A percentile compares a stretch with the other conserved stretches of the same genome.
Conservation (phyloP, 2,329 filamentous ascomycete genomes). For the Claviceps sp. region DNA sequence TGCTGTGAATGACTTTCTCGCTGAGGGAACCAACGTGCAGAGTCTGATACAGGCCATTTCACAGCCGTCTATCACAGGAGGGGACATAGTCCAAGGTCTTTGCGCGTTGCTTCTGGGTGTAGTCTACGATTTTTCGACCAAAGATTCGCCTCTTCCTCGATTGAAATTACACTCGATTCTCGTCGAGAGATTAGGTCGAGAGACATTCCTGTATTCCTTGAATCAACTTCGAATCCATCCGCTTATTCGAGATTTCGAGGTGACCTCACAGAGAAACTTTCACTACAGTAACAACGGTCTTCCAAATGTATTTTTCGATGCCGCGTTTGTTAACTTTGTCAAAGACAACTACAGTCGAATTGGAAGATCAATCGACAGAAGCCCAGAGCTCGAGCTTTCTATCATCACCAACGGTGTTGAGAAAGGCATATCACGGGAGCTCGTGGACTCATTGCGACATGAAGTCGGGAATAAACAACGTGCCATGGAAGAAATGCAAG, state of each 20-base stretch:
- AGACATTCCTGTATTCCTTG: constrained; percentile 75
- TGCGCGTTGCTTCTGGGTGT: constrained; percentile 76
- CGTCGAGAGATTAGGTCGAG: constrained; percentile 62
- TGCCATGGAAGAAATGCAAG: constrained; percentile 32
- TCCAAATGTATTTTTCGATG: constrained; percentile 76
- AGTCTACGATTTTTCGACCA: constrained; percentile 93
- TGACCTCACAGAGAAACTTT: constrained; percentile 57
- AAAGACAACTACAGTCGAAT: constrained; percentile 91
- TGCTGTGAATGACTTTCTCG: constrained; percentile 83
- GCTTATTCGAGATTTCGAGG: constrained; percentile 77
- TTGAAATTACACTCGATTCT: constrained; percentile 69
- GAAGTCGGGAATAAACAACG: constrained; percentile 62
- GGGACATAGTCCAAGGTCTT: constrained; percentile 63
- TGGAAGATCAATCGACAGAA: constrained; percentile 73
- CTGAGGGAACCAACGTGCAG: constrained; percentile 86
- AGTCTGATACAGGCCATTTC: constrained; percentile 62
- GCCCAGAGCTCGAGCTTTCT: constrained; percentile 76
- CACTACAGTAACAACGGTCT: constrained; percentile 34
- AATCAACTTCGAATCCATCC: constrained; percentile 64
- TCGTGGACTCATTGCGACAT: constrained; percentile 71
- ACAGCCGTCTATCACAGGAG: constrained; percentile 44
- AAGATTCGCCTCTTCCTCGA: constrained; percentile 82
- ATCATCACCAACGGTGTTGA: constrained; percentile 66
- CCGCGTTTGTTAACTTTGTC: constrained; percentile 79
- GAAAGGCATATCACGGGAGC: constrained; percentile 83